Conservation (phyloP, 2,329 filamentous ascomycete species). For the Colletotrichum sp. region DNA sequence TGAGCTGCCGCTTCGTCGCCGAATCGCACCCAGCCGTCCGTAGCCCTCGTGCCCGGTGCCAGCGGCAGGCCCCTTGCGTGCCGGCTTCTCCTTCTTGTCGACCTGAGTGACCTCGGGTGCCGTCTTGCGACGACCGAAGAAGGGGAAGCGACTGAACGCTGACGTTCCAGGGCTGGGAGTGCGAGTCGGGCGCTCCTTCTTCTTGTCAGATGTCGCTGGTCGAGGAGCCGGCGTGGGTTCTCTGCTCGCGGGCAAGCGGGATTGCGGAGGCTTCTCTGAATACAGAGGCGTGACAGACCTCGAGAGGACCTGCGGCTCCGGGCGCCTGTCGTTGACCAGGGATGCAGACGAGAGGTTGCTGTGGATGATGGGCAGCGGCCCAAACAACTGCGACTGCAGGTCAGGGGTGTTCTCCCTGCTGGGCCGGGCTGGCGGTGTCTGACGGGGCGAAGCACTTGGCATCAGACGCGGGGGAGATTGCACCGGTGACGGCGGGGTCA, state of each 20-base stretch:
- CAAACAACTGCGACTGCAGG: conserved; percentile 60
- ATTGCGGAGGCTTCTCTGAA: conserved; percentile 27
- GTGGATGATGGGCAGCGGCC: conserved; percentile 61
- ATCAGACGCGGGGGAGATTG: conserved; percentile 27
- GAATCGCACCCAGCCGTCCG: conserved; percentile 65
- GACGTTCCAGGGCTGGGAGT: conserved; percentile 61
- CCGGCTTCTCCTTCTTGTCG: conserved; percentile 62
- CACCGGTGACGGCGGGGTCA: conserved; percentile 23
- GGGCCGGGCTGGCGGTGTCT: conserved; percentile 61
- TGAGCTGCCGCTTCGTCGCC: conserved; percentile 68
- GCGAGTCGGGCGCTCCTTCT: conserved; percentile 39
- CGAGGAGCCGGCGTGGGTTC: conserved; percentile 39
- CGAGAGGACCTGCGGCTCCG: conserved; percentile 36
- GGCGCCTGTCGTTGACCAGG: conserved; percentile 49
- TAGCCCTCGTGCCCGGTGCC: conserved; percentile 96
- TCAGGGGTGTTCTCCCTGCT: conserved; percentile 72
- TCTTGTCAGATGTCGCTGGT: conserved; percentile 18
- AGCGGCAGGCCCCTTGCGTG: conserved; percentile 80
- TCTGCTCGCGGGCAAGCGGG: conserved; percentile 33
- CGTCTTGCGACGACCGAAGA: conserved; percentile 78
- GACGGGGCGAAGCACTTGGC: conserved; percentile 33
- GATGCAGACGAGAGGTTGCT: conserved; percentile 62
- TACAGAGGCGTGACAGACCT: conserved; percentile 39
- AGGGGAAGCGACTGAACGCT: conserved; percentile 72
- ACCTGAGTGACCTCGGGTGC: conserved; percentile 50